Percentiles rank a stretch among this genome's conserved stretches.
These are phyloP conservation scores for Bretziella fagacearum DNA, from an alignment of 2,329 filamentous ascomycete genomes.

Conservation along the genomic window DNA sequence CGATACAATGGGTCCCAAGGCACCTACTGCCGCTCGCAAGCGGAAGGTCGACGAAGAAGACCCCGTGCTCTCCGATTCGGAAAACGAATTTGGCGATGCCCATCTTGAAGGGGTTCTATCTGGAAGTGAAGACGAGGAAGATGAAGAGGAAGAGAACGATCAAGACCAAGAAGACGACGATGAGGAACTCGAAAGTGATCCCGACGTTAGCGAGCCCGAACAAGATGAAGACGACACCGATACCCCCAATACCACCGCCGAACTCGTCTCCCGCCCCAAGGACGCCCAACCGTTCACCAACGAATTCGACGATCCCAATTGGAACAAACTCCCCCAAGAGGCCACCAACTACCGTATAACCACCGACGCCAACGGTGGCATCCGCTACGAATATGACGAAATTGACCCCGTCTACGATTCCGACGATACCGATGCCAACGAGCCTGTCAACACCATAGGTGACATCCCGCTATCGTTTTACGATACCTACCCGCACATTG, in stretches of 20 bases:
- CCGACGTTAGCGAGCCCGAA: constrained; percentile 21
- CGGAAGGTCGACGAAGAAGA: constrained; percentile 46
- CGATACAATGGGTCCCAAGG: constrained; percentile 4
- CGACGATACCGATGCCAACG: constrained; percentile 74
- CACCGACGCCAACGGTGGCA: constrained; percentile 76
- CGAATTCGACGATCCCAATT: constrained; percentile 20
- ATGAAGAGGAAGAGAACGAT: constrained; percentile 31
- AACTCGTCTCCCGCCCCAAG: constrained; percentile 17
- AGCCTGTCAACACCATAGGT: constrained; percentile 77
- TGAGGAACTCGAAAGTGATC: constrained; percentile 30
- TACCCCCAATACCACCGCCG: constrained; percentile 25
- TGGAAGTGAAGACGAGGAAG: constrained; percentile 39
- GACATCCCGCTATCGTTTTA: constrained; percentile 91
- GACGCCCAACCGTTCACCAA: constrained; percentile 20
- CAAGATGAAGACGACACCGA: constrained; percentile 24
- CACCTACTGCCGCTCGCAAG: constrained; percentile 31
- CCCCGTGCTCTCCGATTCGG: constrained; percentile 29
- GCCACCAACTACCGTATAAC: constrained; percentile 36
- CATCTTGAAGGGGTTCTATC: constrained; percentile 40
- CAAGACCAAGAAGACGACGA: constrained; percentile 21
- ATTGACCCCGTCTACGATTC: constrained; percentile 92
- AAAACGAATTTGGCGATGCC: constrained; percentile 41
- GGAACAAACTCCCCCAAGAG: constrained; percentile 6
- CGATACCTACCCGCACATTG: constrained; percentile 94
- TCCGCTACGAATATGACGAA: constrained; percentile 82